Conservation (phyloP, 306 rosid genomes). For the Gastrolobium bilobum region DNA sequence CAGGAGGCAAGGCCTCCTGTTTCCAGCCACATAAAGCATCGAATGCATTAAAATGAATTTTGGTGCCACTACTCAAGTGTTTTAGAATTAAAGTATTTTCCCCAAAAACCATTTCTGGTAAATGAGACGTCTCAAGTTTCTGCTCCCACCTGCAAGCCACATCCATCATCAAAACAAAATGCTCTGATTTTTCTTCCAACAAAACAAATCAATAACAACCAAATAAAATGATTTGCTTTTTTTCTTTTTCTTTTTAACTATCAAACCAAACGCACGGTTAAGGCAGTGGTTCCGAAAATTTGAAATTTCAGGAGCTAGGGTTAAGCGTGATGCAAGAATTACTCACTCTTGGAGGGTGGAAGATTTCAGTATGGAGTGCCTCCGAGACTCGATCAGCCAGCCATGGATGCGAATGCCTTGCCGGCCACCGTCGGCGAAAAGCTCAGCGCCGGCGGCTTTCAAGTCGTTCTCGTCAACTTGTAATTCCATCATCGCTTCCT, state of each 20-base stretch:
- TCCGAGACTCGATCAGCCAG: conserved; percentile 87
- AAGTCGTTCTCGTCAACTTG: conserved; percentile 75
- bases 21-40: conserved; percentile 97
- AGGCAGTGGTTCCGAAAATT: not conserved
- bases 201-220: not conserved
- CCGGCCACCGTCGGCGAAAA: conserved; percentile 69
- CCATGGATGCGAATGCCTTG: conserved; percentile 80
- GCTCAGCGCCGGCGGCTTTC: conserved; percentile 89
- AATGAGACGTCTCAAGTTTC: conserved; percentile 82
- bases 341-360: conserved; percentile 64
- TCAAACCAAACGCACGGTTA: not conserved
- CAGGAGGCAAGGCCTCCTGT: conserved; percentile 93
- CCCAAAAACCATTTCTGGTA: conserved; percentile 99
- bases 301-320: conserved; percentile 32
- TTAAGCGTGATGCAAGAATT: conserved; percentile 9
- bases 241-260: no score
- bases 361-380: conserved; percentile 78
- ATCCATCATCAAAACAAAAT: conserved; percentile 34
- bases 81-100: conserved; percentile 76
- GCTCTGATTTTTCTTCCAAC: not conserved
- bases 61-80: conserved; percentile 74
- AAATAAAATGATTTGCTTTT: not conserved
- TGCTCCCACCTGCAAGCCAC: conserved; percentile 82
- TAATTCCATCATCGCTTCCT: conserved; percentile 66
- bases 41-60: conserved; percentile 85